These are phyloP conservation scores for Cryptococcus hybrid DNA, from an alignment of 1,284 basidiomycete genomes.

Conservation along the genomic window DNA sequence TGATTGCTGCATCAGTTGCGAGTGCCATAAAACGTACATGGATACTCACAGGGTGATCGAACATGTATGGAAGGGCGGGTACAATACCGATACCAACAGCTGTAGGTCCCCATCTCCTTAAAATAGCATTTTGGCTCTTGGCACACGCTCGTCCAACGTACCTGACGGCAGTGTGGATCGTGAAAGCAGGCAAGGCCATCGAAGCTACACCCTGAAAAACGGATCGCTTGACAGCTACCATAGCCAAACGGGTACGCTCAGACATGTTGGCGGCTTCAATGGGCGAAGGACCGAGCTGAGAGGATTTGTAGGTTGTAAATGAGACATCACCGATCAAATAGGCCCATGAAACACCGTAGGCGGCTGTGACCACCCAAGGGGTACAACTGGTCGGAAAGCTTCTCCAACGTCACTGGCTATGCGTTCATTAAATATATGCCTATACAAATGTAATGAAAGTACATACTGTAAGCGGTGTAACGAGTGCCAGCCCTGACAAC, in stretches of 20 bases:
- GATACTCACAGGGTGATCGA: conserved; percentile 67
- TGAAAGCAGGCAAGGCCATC: conserved; percentile 64
- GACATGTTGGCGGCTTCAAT: conserved; percentile 73
- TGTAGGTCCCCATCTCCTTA: conserved; percentile 79
- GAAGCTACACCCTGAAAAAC: conserved; percentile 86
- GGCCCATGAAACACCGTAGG: conserved; percentile 84
- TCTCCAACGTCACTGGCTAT: conserved; percentile 88
- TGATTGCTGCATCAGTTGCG: conserved; percentile 14
- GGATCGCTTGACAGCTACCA: conserved; percentile 72
- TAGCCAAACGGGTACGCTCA: conserved; percentile 67
- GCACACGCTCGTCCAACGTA: conserved; percentile 73
- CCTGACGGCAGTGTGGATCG: conserved; percentile 78
- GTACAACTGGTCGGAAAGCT: conserved; percentile 84
- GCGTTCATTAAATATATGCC: conserved; percentile 12
- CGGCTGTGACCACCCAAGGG: conserved; percentile 58
- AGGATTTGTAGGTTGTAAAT: conserved; percentile 88
- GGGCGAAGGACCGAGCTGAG: conserved; percentile 66
- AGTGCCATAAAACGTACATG: neutral
- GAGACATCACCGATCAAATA: conserved; percentile 73
- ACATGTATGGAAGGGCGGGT: conserved; percentile 75
- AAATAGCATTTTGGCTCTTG: conserved; percentile 60
- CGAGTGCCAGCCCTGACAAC: conserved; percentile 69
- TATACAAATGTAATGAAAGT: neutral
- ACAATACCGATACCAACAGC: conserved; percentile 60
- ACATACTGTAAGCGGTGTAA: conserved; percentile 75